A percentile compares a stretch with the other conserved stretches of the same genome.
Evolutionary conservation across 192 early-diverging fungal species (phyloP).

Genomic region (Coemansia asiatica): DNA sequence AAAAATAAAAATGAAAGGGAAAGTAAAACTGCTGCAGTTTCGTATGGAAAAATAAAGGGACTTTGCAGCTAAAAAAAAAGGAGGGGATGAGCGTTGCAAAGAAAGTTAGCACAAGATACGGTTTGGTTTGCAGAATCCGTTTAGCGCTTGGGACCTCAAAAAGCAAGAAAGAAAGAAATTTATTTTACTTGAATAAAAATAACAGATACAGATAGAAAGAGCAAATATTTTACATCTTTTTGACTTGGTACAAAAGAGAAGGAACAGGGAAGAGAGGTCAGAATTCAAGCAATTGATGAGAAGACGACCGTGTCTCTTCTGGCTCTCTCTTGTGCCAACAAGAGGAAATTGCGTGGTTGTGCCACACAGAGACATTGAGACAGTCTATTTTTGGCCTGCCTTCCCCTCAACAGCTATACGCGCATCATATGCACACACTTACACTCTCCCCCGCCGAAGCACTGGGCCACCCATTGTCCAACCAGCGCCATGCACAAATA

Average conservation of each 20-base stretch:
- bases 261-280: not conserved
- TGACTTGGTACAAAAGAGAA: not conserved
- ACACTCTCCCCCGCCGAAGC: not conserved
- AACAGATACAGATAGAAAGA: not conserved
- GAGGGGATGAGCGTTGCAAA: not conserved
- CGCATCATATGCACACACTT: not conserved
- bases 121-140: not conserved
- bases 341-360: no score
- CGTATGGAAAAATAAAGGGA: constrained; percentile 8
- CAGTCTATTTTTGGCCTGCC: not conserved
- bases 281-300: not conserved
- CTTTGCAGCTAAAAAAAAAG: not conserved
- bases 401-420: not conserved
- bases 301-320: not conserved
- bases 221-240: not conserved
- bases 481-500: not conserved
- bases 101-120: no score
- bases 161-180: not conserved
- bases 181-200: not conserved
- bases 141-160: not conserved
- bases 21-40: not conserved
- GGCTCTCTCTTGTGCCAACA: not conserved
- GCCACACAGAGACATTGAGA: not conserved
- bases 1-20: constrained; percentile 7
- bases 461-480: not conserved